These are phyloP conservation scores for Cryphonectria naterciae DNA, from an alignment of 2,329 filamentous ascomycete genomes.

Conservation along the genomic window DNA sequence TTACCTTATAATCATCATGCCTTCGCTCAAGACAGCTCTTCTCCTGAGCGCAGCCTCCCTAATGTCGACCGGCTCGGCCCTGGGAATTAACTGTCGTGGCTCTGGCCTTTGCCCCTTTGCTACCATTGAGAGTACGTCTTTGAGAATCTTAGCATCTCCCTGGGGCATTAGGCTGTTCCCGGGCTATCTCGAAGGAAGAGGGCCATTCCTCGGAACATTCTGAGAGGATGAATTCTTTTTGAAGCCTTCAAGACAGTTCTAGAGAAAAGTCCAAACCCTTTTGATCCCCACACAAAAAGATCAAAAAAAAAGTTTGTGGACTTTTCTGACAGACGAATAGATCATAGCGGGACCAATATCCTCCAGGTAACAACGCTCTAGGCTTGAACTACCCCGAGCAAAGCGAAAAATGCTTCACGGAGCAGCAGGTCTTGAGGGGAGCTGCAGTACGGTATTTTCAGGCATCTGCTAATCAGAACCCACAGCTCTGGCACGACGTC, in stretches of 20 bases:
- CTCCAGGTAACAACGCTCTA: not conserved
- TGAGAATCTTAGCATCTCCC: no score
- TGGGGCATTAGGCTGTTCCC: no score
- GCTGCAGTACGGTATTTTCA: not conserved
- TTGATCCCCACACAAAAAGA: not conserved
- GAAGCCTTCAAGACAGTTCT: no score
- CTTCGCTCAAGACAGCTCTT: conserved; percentile 2
- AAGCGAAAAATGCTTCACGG: not conserved
- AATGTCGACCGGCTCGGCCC: not conserved
- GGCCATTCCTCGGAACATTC: no score
- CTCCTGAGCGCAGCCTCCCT: not conserved
- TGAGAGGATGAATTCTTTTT: no score
- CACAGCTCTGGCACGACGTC: conserved; percentile 4
- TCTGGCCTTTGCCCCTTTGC: conserved; percentile 4
- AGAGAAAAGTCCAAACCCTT: not conserved
- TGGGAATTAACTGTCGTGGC: conserved; percentile 9
- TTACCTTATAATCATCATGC: not conserved
- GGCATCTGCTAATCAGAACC: not conserved
- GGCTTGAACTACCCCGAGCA: not conserved
- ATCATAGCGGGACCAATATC: not conserved
- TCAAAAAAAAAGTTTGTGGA: not conserved
- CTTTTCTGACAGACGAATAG: not conserved
- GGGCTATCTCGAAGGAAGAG: no score
- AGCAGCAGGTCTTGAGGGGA: not conserved
- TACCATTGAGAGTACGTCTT: not conserved